Conservation (phyloP, 2,329 filamentous ascomycete genomes). For the Penicillium sp. region DNA sequence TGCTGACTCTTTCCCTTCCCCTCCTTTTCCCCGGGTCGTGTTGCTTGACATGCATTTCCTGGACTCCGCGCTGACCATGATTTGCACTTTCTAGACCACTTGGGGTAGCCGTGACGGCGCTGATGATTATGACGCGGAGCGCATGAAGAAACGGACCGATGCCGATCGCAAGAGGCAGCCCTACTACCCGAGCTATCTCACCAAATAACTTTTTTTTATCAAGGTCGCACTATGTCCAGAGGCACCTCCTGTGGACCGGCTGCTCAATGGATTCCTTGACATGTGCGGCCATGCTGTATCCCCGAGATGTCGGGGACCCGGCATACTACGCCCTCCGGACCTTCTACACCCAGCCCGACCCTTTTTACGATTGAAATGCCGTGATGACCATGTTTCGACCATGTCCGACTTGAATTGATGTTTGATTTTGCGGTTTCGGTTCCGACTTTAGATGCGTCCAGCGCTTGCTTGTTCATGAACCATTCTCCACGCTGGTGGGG, state of each 20-base stretch:
- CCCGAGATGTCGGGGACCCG: background rate
- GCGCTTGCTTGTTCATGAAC: constrained; percentile 7
- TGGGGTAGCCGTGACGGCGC: constrained; percentile 93
- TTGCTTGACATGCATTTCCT: constrained; percentile 3
- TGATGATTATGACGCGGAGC: constrained; percentile 71
- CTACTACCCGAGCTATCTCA: constrained; percentile 30
- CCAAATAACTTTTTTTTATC: constrained; percentile 18
- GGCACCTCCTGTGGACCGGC: constrained; percentile 2
- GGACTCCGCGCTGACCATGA: constrained; percentile 11
- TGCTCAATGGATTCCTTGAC: constrained; percentile 4
- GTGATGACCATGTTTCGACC: constrained; percentile 20
- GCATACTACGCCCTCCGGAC: background rate
- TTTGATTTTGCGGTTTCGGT: constrained; percentile 7
- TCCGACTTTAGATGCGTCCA: constrained; percentile 21
- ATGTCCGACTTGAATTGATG: constrained; percentile 8
- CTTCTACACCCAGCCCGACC: background rate
- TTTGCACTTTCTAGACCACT: constrained; percentile 60
- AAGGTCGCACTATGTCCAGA: background rate
- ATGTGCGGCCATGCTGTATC: constrained; percentile 4
- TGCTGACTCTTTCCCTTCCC: background rate
- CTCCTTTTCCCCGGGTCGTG: background rate
- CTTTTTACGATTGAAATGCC: constrained; percentile 23
- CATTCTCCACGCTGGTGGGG: background rate
- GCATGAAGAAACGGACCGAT: constrained; percentile 50
- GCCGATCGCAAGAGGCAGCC: constrained; percentile 32